These are phyloP conservation scores for Begonia loranthoides DNA, from an alignment of 306 rosid genomes.

Conservation along the genomic window DNA sequence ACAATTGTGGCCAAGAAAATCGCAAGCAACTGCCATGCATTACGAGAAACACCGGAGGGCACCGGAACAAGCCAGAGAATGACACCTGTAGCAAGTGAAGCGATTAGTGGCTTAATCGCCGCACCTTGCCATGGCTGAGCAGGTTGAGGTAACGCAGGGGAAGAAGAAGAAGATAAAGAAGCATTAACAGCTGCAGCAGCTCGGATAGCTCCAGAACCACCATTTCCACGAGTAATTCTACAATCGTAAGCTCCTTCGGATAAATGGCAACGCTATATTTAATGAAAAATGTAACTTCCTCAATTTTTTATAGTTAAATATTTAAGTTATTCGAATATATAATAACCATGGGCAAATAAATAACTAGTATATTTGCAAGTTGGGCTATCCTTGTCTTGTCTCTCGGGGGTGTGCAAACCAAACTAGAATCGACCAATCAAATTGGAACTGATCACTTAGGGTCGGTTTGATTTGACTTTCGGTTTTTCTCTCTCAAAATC, in stretches of 20 bases:
- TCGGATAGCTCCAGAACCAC: slow-evolving; percentile 5
- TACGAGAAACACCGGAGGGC: slow-evolving; percentile 54
- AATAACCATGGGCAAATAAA: too few species aligned
- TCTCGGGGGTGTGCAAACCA: too few species aligned
- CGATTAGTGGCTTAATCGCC: slow-evolving; percentile 57
- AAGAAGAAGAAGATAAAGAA: slow-evolving; percentile 13
- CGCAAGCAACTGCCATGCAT: slow-evolving; percentile 86
- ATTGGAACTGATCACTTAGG: too few species aligned
- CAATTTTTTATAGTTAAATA: too few species aligned
- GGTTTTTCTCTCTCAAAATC: too few species aligned
- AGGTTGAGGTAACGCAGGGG: slow-evolving; percentile 17
- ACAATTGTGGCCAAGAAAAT: slow-evolving; percentile 87
- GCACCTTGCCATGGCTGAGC: slow-evolving; percentile 86
- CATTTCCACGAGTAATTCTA: slow-evolving; percentile 1
- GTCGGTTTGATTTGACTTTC: too few species aligned
- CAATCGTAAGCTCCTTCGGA: slow-evolving; percentile 3
- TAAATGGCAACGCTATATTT: too few species aligned
- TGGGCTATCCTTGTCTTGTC: too few species aligned
- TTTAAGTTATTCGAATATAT: too few species aligned
- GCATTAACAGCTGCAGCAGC: slow-evolving; percentile 23
- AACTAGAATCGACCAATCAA: too few species aligned
- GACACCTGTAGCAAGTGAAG: slow-evolving; percentile 66
- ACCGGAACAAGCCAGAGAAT: slow-evolving; percentile 78
- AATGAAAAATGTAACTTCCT: too few species aligned
- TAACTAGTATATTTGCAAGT: too few species aligned